A percentile compares a stretch with the other conserved stretches of the same genome.
phyloP scores from a whole-genome alignment of 2,329 filamentous ascomycete species.

The Exserohilum turcica region DNA sequence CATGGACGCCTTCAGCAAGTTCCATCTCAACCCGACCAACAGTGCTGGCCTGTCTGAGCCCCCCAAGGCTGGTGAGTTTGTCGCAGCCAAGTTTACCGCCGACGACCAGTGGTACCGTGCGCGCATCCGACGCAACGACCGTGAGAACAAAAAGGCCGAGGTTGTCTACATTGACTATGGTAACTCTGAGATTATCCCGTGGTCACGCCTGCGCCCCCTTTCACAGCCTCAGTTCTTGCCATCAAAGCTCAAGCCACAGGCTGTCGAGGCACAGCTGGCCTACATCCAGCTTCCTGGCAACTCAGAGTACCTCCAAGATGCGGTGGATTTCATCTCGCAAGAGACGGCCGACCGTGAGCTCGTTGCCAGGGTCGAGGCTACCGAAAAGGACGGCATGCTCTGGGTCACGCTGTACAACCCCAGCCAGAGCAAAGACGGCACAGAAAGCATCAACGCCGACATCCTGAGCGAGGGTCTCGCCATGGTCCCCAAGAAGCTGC shows the following conservation, averaged over 20 bases:
- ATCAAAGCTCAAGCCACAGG: slow-evolving; percentile 80
- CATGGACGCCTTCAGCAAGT: slow-evolving; percentile 89
- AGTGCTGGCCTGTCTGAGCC: slow-evolving; percentile 72
- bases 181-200: slow-evolving; percentile 87
- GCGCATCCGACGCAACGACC: slow-evolving; percentile 88
- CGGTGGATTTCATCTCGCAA: slow-evolving; percentile 75
- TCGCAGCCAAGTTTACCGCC: slow-evolving; percentile 86
- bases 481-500: slow-evolving; percentile 90
- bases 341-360: slow-evolving; percentile 76
- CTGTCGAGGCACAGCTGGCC: slow-evolving; percentile 82
- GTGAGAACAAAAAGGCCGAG: slow-evolving; percentile 81
- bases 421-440: slow-evolving; percentile 62
- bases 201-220: slow-evolving; percentile 82
- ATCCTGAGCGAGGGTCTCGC: slow-evolving; percentile 81
- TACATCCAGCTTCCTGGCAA: slow-evolving; percentile 86
- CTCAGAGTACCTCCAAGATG: slow-evolving; percentile 77
- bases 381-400: slow-evolving; percentile 78
- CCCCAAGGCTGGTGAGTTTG: slow-evolving; percentile 89
- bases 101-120: slow-evolving; percentile 96
- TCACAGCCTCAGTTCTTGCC: slow-evolving; percentile 76
- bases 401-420: slow-evolving; percentile 90
- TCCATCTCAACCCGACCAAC: slow-evolving; percentile 86
- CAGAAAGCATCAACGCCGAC: slow-evolving; percentile 88
- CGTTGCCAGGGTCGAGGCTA: slow-evolving; percentile 88
- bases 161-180: slow-evolving; percentile 96